Conservation (phyloP, 2,329 filamentous ascomycete species). For the Berkeleyomyces rouxiae region DNA sequence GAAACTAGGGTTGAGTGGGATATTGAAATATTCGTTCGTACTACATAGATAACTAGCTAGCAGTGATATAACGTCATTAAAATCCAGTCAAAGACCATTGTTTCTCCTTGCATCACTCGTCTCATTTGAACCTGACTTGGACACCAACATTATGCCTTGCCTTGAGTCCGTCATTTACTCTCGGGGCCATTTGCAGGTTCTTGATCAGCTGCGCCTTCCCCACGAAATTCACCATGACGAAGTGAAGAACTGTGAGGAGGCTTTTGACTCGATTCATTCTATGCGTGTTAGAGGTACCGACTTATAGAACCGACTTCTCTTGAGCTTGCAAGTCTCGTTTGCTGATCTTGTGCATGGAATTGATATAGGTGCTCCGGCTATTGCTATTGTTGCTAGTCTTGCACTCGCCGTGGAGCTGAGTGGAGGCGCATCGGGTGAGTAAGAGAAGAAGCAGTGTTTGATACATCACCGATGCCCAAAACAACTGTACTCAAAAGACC, state of each 20-base stretch:
- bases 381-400: slow-evolving; percentile 91
- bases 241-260: slow-evolving; percentile 53
- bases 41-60: neutral
- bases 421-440: slow-evolving; percentile 31
- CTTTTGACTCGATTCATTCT: slow-evolving; percentile 65
- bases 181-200: slow-evolving; percentile 54
- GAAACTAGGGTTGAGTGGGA: neutral
- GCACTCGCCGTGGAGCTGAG: slow-evolving; percentile 73
- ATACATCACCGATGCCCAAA: neutral
- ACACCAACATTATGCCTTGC: slow-evolving; percentile 29
- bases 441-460: neutral
- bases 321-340: neutral
- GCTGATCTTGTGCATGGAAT: neutral
- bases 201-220: slow-evolving; percentile 70
- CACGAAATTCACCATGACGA: slow-evolving; percentile 66
- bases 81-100: too few species aligned
- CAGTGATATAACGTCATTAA: too few species aligned
- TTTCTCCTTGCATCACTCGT: neutral
- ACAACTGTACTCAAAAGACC: neutral
- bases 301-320: neutral
- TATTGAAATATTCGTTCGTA: neutral
- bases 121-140: neutral
- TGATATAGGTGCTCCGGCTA: slow-evolving; percentile 55
- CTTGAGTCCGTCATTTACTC: slow-evolving; percentile 66
- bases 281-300: slow-evolving; percentile 50